Conservation (phyloP, 441 rosid species). For the Brassica hybrid region DNA sequence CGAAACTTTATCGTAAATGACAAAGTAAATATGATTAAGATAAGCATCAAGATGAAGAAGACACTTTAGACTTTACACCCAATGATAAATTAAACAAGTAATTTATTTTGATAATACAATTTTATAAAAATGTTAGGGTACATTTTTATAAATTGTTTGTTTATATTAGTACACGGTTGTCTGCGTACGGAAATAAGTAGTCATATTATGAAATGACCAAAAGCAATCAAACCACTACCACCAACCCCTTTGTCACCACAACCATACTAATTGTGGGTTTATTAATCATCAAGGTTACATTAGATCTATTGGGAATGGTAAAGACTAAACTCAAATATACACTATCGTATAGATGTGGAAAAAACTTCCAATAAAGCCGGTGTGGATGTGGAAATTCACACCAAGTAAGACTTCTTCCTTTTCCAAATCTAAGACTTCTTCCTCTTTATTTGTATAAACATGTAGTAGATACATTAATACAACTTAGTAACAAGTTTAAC, state of each 20-base stretch:
- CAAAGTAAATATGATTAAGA: conserved; percentile 36
- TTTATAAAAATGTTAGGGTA: too few relatives aligned
- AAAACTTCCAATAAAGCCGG: neutral
- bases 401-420: too few relatives aligned
- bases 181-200: neutral
- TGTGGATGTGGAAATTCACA: neutral
- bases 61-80: conserved; percentile 25
- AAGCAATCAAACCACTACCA: conserved; percentile 53
- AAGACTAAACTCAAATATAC: neutral
- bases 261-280: neutral
- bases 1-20: conserved; percentile 24
- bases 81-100: neutral
- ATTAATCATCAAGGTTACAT: neutral
- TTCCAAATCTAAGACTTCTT: neutral
- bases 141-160: too few relatives aligned
- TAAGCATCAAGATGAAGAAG: conserved; percentile 18
- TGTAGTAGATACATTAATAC: neutral
- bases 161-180: too few relatives aligned
- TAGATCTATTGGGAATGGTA: neutral
- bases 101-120: neutral
- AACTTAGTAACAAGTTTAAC: too few relatives aligned
- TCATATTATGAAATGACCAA: neutral
- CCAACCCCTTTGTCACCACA: conserved; percentile 1
- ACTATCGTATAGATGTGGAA: neutral
- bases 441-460: neutral